These are phyloP conservation scores for Cercophora newfieldiana DNA, from an alignment of 495 filamentous ascomycete species.

Conservation along the genomic window DNA sequence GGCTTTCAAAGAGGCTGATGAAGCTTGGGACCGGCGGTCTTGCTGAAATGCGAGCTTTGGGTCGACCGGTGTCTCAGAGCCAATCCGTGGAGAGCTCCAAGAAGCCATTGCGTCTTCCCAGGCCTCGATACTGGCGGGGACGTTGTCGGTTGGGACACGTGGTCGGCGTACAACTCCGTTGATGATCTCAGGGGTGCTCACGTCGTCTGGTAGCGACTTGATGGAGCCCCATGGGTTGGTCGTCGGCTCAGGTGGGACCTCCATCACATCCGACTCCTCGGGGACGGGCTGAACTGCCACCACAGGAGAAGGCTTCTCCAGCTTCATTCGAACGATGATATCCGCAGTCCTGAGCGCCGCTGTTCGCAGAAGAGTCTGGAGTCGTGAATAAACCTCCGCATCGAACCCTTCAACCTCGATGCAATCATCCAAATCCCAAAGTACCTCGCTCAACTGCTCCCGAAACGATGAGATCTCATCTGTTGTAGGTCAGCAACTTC, in stretches of 20 bases:
- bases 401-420: conserved; percentile 43
- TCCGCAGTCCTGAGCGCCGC: conserved; percentile 40
- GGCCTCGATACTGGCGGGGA: neutral
- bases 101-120: neutral
- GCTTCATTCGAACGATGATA: conserved; percentile 44
- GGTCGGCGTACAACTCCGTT: neutral
- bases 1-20: neutral
- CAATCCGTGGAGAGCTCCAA: neutral
- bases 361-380: conserved; percentile 40
- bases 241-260: conserved; percentile 24
- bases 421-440: conserved; percentile 48
- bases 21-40: neutral
- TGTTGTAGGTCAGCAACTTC: conserved; percentile 19
- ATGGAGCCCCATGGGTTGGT: conserved; percentile 21
- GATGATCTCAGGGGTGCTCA: neutral
- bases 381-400: conserved; percentile 35
- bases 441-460: conserved; percentile 38
- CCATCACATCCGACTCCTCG: conserved; percentile 21
- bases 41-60: neutral
- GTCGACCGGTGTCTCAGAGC: neutral
- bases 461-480: conserved; percentile 44
- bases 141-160: neutral
- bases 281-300: neutral
- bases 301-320: conserved; percentile 8
- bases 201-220: neutral